Evolutionary conservation across 2,329 filamentous ascomycete genomes (phyloP).

Genomic region (Chalara sp.): DNA sequence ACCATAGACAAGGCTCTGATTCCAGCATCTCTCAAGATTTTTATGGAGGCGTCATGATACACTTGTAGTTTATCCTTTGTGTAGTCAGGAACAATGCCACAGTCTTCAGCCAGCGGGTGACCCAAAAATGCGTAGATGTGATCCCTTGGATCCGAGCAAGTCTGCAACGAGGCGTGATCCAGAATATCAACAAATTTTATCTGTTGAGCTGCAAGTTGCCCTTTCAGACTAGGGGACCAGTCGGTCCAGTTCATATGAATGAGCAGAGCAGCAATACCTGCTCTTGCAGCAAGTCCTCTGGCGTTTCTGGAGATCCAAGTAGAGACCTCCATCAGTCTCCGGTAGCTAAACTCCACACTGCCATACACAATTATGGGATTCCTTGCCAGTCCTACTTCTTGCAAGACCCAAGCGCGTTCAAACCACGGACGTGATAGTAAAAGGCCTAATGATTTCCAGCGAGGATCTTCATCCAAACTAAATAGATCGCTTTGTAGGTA

Average conservation of each 20-base stretch:
- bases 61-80: background rate
- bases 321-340: background rate
- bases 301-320: background rate
- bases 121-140: conserved; percentile 1
- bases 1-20: background rate
- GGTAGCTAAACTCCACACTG: background rate
- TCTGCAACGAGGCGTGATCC: background rate
- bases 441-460: background rate
- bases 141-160: background rate
- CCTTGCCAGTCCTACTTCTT: conserved; percentile 1
- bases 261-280: background rate
- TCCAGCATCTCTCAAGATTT: background rate
- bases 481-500: background rate
- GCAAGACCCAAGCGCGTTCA: background rate
- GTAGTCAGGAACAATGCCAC: background rate
- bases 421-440: conserved; percentile 6
- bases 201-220: background rate
- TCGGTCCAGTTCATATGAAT: background rate
- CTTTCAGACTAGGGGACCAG: background rate
- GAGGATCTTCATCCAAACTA: background rate
- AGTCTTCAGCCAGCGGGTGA: background rate
- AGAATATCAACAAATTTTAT: background rate
- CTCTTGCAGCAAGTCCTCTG: background rate
- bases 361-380: conserved; percentile 1
- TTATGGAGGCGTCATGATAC: background rate